phyloP scores from a whole-genome alignment of 176 grass and related monocot species.

The Metroxylon sagu region DNA sequence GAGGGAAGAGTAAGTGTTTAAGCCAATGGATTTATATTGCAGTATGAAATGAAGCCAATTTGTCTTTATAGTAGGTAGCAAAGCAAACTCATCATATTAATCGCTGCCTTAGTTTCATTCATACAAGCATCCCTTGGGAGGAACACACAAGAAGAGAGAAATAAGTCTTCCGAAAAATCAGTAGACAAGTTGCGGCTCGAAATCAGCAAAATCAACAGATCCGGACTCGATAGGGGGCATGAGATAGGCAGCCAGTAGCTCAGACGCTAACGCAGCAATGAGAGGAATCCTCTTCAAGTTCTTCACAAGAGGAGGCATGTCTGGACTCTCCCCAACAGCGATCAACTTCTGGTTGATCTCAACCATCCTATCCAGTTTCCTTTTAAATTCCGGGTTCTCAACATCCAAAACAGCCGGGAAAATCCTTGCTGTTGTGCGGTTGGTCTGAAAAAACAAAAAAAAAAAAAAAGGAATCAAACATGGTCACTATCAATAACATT shows the following conservation, averaged over 20 bases:
- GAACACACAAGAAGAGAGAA: too few species aligned
- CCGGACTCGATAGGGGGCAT: conserved; percentile 88
- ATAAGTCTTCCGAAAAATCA: conserved; percentile 22
- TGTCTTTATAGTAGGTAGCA: too few species aligned
- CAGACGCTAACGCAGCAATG: conserved; percentile 54
- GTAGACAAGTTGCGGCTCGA: conserved; percentile 83
- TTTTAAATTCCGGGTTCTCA: conserved; percentile 96
- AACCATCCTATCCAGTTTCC: conserved; percentile 84
- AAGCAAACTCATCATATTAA: too few species aligned
- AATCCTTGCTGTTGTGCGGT: conserved; percentile 82
- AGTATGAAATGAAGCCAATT: too few species aligned
- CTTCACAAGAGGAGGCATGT: conserved; percentile 58
- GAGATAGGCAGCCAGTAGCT: conserved; percentile 78
- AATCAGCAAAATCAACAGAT: conserved; percentile 86
- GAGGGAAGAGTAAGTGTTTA: too few species aligned
- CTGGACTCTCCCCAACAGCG: conserved; percentile 30
- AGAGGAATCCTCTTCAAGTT: conserved; percentile 91
- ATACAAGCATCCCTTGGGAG: too few species aligned
- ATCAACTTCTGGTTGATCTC: conserved; percentile 63
- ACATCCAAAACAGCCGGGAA: conserved; percentile 90
- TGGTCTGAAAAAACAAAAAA: conserved; percentile 57
- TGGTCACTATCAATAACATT: too few species aligned
- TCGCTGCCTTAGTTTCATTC: too few species aligned
- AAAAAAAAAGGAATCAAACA: too few species aligned
- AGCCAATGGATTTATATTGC: too few species aligned